Evolutionary conservation across 208 protist species (phyloP), one percentile per base, ranked within the genome.

Genomic region (Sergeia podlipaevii): DNA sequence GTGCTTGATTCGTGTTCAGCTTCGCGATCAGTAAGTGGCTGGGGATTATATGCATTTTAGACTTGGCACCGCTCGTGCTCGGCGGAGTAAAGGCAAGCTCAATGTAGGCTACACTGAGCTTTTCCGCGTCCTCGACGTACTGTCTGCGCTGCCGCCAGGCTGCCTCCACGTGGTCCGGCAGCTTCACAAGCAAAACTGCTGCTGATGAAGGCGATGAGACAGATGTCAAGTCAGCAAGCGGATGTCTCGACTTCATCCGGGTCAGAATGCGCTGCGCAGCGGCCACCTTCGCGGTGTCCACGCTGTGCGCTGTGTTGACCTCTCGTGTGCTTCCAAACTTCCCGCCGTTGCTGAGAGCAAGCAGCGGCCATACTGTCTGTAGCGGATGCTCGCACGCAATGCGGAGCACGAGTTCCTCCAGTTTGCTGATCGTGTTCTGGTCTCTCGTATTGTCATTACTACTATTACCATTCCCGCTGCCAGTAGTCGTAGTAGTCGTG

Each of bases 91-190:
- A 85, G 8, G 85, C 89, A 2, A 96, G 63, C 66, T 93, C 72
- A 17, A 93, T 75, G 52, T 96, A 96, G 23, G 85, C 77, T 1
- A 71, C 70, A 27, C 74, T 85, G 17, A 96, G 74, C 27, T 57
- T 34, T 32, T 79, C 60, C 4, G 80, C 74, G 3, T 89, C 65
- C 26, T 42, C 32, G 1, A 95, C 43, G 26, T 76, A 56, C 17
- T 21, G 50, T 27, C 26, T 5, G 26, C 24, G 36, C 15, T 27
- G 49, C 23, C 17, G 36, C 5, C 36, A 26, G 8, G 17, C 4
- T 29, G 43, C 33, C 17, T 7, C 4, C 17, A 11, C 43, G 39
- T 26, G n/a, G 17, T 8, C 8, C 39, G n/a, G n/a, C 39, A 17
- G 8, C 39, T 6, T 5, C n/a, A 6, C 8, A 15, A 17, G 4